Evolutionary conservation across 768 basidiomycete genomes (phyloP), one percentile per base, ranked within the genome.

Genomic region (Steccherinum ochraceum): DNA sequence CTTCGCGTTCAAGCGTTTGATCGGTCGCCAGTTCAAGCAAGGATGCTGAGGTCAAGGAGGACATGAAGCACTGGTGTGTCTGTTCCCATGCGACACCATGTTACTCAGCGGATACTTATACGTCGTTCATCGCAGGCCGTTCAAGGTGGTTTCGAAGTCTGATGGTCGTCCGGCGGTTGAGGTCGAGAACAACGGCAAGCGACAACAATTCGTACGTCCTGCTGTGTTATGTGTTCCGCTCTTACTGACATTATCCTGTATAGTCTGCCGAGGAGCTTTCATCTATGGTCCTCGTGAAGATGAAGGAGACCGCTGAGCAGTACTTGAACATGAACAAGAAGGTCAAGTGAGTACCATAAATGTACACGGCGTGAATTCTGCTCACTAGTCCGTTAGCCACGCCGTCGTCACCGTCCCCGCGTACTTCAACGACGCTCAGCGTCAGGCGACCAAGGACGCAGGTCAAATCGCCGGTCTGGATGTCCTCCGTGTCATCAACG

Each of bases 401-500:
- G 88, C 88, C 23, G 94, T 98, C 61, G 75, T 98, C 62, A 97
- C 94, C 12, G 95, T 97, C 24, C 96, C 95, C 0, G 94, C 95
- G 0, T 97, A 97, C 74, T 99, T 98, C 82, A 99, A 99, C 68
- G 96, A 99, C 65, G 94, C 96, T 18, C 96, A 99, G 70, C 86
- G 96, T 53, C 95, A 98, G 75, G 96, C 96, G 3, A 99, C 96
- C 40, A 96, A 97, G 73, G 86, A 97, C 54, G 93, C 96, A 48
- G 96, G 96, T 64, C 86, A 92, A 66, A 97, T 98, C 59, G 94
- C 96, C 18, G 96, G 96, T 64, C 81, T 98, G 16, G 92, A 98
- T 18, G 96, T 98, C 42, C 85, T 97, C 44, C 93, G 95, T 61
- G 94, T 98, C 53, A 97, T 99, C 73, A 97, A 98, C 68, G 96